A percentile compares a stretch with the other conserved stretches of the same genome.
These are phyloP conservation scores for Dendrocalamus latiflorus DNA, from an alignment of 202 grass and related monocot species.

Conservation along the genomic window DNA sequence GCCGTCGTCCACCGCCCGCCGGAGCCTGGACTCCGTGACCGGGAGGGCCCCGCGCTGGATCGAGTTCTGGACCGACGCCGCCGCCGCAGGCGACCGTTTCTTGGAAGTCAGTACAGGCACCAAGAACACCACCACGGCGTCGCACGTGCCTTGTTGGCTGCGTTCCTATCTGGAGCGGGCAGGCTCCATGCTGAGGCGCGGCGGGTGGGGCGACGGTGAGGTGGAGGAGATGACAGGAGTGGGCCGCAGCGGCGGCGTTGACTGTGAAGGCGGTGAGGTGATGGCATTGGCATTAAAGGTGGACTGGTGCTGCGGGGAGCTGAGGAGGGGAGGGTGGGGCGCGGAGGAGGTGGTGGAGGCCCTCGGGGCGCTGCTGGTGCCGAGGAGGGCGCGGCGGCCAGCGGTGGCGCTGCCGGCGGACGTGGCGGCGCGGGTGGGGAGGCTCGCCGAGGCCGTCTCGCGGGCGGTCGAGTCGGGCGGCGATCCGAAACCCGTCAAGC, in stretches of 20 bases:
- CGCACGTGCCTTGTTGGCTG: conserved; percentile 39
- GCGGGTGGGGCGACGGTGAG: conserved; percentile 61
- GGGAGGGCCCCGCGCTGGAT: conserved; percentile 78
- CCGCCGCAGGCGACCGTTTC: conserved; percentile 38
- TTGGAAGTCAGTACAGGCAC: conserved; percentile 18
- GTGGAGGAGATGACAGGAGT: conserved; percentile 64
- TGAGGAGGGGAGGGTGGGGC: conserved; percentile 58
- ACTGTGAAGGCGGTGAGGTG: conserved; percentile 19
- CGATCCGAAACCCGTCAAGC: conserved; percentile 15
- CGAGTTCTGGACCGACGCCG: conserved; percentile 83
- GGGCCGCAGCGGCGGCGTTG: background rate
- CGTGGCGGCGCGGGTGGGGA: conserved; percentile 49
- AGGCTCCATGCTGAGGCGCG: conserved; percentile 39
- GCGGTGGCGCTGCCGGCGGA: conserved; percentile 56
- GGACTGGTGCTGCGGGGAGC: conserved; percentile 57
- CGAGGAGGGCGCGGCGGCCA: conserved; percentile 23
- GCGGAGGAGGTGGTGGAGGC: conserved; percentile 67
- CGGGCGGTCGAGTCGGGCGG: conserved; percentile 25
- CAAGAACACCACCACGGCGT: background rate
- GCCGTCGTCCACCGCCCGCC: conserved; percentile 33
- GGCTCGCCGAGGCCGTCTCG: conserved; percentile 54
- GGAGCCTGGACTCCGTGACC: conserved; percentile 66
- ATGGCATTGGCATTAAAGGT: conserved; percentile 34
- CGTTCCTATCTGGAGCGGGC: conserved; percentile 44
- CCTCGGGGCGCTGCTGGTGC: conserved; percentile 31